Conservation (phyloP, 2,329 filamentous ascomycete genomes). For the Colletotrichum sp. region DNA sequence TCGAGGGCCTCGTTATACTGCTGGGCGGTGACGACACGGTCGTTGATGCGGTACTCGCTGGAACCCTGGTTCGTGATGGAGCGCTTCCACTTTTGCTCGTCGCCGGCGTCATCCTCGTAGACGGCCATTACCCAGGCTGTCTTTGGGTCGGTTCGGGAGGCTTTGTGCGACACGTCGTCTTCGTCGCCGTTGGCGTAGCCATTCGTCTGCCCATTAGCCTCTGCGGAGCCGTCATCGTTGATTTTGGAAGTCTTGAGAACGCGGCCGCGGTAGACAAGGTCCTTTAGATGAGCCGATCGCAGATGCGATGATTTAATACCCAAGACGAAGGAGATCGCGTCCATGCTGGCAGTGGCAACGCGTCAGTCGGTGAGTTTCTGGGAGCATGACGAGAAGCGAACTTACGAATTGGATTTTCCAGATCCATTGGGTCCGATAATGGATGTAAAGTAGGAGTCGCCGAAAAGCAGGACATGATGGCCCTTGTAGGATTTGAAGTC, state of each 20-base stretch:
- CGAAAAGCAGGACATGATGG: slow-evolving; percentile 91
- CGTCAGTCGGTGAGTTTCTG: slow-evolving; percentile 24
- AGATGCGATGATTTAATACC: slow-evolving; percentile 99
- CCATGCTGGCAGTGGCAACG: slow-evolving; percentile 71
- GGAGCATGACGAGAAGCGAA: not conserved
- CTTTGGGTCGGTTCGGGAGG: slow-evolving; percentile 83
- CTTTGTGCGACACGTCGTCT: slow-evolving; percentile 62
- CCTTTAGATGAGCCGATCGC: slow-evolving; percentile 90
- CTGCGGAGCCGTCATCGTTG: slow-evolving; percentile 85
- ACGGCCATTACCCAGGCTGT: slow-evolving; percentile 99
- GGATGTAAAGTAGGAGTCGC: slow-evolving; percentile 98
- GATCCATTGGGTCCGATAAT: slow-evolving; percentile 99
- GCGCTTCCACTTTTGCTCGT: slow-evolving; percentile 95
- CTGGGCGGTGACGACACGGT: slow-evolving; percentile 83
- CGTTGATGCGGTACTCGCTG: slow-evolving; percentile 98
- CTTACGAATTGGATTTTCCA: slow-evolving; percentile 96
- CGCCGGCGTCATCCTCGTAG: slow-evolving; percentile 95
- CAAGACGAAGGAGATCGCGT: slow-evolving; percentile 98
- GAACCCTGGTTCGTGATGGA: slow-evolving; percentile 86
- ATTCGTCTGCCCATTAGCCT: slow-evolving; percentile 65
- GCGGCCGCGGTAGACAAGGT: slow-evolving; percentile 94
- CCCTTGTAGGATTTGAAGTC: slow-evolving; percentile 99
- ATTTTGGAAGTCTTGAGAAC: slow-evolving; percentile 92
- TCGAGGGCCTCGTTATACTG: slow-evolving; percentile 95
- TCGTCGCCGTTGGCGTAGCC: slow-evolving; percentile 67